phyloP scores from a whole-genome alignment of 495 filamentous ascomycete species.

The Venustampulla echinocandica region DNA sequence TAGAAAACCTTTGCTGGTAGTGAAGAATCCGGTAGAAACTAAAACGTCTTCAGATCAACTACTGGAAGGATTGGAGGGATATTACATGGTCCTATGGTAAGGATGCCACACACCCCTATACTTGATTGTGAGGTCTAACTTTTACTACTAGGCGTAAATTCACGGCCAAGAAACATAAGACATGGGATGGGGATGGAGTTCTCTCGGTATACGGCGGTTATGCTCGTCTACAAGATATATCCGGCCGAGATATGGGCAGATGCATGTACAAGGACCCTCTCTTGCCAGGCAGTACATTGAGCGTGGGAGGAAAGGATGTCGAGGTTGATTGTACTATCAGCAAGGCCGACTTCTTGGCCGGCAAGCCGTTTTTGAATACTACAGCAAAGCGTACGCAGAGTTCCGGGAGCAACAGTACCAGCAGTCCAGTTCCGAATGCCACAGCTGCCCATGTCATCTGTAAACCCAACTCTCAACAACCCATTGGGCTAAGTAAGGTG shows the following conservation, averaged over 20 bases:
- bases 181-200: slow-evolving; percentile 79
- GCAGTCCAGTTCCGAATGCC: neutral
- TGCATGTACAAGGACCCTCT: slow-evolving; percentile 45
- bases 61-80: slow-evolving; percentile 31
- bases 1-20: slow-evolving; percentile 36
- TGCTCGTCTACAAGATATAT: slow-evolving; percentile 54
- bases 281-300: slow-evolving; percentile 53
- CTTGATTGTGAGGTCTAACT: slow-evolving; percentile 3
- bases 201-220: slow-evolving; percentile 49
- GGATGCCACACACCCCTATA: slow-evolving; percentile 13
- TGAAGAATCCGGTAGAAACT: slow-evolving; percentile 27
- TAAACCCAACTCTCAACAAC: slow-evolving; percentile 1
- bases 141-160: slow-evolving; percentile 53
- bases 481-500: neutral
- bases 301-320: slow-evolving; percentile 63
- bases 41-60: neutral
- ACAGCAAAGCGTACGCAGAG: slow-evolving; percentile 9
- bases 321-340: slow-evolving; percentile 60
- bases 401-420: slow-evolving; percentile 5
- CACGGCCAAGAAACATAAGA: slow-evolving; percentile 74
- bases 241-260: slow-evolving; percentile 60
- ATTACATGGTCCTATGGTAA: slow-evolving; percentile 63
- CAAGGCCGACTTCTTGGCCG: slow-evolving; percentile 56
- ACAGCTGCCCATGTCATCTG: no score
- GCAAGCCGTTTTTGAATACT: slow-evolving; percentile 38